These are phyloP conservation scores for Steccherinum ochraceum DNA, from an alignment of 768 basidiomycete genomes.

Conservation along the genomic window DNA sequence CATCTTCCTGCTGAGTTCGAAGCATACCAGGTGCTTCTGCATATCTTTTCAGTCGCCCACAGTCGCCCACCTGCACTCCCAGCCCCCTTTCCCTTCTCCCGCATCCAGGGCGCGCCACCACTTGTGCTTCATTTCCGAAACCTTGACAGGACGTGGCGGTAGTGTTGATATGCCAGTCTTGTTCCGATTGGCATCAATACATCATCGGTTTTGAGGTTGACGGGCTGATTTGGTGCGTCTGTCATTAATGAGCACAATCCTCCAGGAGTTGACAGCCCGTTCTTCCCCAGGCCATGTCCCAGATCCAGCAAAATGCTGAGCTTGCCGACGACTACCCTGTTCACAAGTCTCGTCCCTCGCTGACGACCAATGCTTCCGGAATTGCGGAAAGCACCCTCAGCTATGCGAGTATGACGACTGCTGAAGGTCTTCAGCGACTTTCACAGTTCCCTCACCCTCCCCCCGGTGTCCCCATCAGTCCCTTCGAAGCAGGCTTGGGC, in stretches of 20 bases:
- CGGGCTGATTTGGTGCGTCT: slow-evolving; percentile 6
- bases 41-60: no score
- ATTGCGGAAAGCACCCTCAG: slow-evolving; percentile 53
- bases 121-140: neutral
- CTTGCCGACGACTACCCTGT: slow-evolving; percentile 1
- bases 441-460: slow-evolving; percentile 53
- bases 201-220: slow-evolving; percentile 6
- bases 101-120: neutral
- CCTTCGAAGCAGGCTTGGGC: slow-evolving; percentile 8
- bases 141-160: neutral
- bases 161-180: slow-evolving; percentile 9
- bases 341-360: slow-evolving; percentile 28
- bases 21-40: no score
- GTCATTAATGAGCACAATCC: neutral
- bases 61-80: no score
- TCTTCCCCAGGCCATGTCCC: neutral
- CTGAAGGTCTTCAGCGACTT: slow-evolving; percentile 26
- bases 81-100: no score
- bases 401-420: slow-evolving; percentile 25
- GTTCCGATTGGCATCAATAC: slow-evolving; percentile 1
- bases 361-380: slow-evolving; percentile 49
- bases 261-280: neutral
- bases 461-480: slow-evolving; percentile 25
- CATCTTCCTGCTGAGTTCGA: no score
- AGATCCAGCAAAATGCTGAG: neutral